Evolutionary conservation across 1,284 basidiomycete genomes (phyloP), one percentile per base, ranked within the genome.

Genomic region (Ganoderma lucidum): DNA sequence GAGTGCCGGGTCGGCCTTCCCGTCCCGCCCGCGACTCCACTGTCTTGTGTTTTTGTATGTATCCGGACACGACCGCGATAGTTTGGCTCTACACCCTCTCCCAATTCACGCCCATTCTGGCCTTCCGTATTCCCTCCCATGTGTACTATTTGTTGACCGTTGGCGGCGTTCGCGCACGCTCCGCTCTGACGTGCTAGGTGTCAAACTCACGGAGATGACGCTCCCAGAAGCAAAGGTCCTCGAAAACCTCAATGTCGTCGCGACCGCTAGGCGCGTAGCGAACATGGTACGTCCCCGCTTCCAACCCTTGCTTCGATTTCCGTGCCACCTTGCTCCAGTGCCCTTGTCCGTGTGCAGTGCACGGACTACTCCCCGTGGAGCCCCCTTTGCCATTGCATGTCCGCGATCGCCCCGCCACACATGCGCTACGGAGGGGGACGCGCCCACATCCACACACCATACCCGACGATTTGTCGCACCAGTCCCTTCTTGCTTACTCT

Each of bases 251-350:
- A 98, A 97, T 79, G 83, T 83, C 19, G 96, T 99, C 12, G 94
- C 94, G 6, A 94, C 94, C 0, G 97, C 97, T 0, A 97, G 98
- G 81, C 88, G 97, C 39, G 83, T 98, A 44, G 97, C 98, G 0
- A 94, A 92, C 64, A 97, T 99, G 96, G 96, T 96, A 76, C 77
- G 87, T 68, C 28, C 35, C 10, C 35, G 28, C 8, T 28, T 55
- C 42, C 32, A 14, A 37, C 12, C 32, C 3, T 35, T 44, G 23
- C 39, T 41, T 41, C 39, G 12, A 30, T 30, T 28, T 28, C 23
- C 2, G 45, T 48, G n/a, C 19, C 6, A n/a, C 39, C 12, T 14
- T 0, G 53, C 30, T 32, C 30, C 53, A 28, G 30, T 12, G 8
- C 30, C 53, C n/a, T 10, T 23, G 9, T 23, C 9, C n/a, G 19